Base-by-base conservation (phyloP, 345 rosid genomes). In the Populus nigra region DNA sequence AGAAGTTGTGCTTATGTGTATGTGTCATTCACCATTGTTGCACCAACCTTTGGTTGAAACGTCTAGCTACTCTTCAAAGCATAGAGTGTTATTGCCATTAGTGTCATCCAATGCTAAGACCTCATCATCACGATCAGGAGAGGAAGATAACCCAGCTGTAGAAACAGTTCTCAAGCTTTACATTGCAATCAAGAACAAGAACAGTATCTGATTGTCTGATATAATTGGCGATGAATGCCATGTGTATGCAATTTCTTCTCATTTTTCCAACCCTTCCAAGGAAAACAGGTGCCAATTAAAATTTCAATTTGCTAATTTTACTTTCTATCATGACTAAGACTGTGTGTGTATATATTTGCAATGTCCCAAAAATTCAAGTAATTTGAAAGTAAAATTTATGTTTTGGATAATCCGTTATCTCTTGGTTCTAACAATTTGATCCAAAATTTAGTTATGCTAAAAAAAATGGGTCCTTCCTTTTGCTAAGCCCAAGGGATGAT, bases 191-290 rank as follows among this genome's bases (percentile, higher is more conserved):
- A 85, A 89, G 79, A 81, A 84, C 79, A 68, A 90, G n/a, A n/a
- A n/a, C n/a, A n/a, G n/a, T 76, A 66, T 88, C 0, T 89, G 89
- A 8, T 53, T 92, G 23, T 90, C 92, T 9, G 88, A 87, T 76
- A 84, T 88, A 31, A 86, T 94, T 31, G 88, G 87, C 4, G 98
- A 94, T 22, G 96, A 94, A 75, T 92, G n/a, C n/a, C n/a, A 27
- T 92, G 89, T 72, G 80, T 85, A 49, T 87, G 89, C 85, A 94
- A 90, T 68, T 89, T 92, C 75, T 71, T 85, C 76, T 88, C 89
- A 0, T 87, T 83, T 80, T 82, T 76, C 79, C 82, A 83, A 10
- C 83, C 86, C 33, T 86, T 90, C 65, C 89, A 90, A 41, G 98
- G 95, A 68, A 94, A 94, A 83, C 81, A 88, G 96, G 98, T 93